Base-by-base conservation (phyloP, 306 rosid species). In the Malus orientalis region DNA sequence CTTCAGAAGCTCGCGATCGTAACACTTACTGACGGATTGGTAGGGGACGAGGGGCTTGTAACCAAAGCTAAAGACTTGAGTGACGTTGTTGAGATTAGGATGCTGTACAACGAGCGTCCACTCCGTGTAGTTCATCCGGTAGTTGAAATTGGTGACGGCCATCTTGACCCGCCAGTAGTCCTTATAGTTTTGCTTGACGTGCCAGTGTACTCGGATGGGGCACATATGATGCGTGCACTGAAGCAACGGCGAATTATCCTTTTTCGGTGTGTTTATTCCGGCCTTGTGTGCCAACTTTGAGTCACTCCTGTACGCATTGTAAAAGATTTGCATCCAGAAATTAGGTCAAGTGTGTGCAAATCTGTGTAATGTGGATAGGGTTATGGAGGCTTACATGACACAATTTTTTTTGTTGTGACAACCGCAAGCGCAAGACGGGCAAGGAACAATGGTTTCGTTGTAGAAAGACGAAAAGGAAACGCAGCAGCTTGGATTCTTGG, bases 401-500 rank as follows among this genome's bases (percentile, higher is more conserved):
- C 98, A 93, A 6, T 88, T 89, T 4, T 84, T 83, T 53, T 90
- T 88, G 63, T 82, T 90, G 76, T 88, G 97, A 70, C 98, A 93
- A 62, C 98, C 98, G 33, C 98, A 93, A 58, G 97, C 92, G 81
- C 98, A 93, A 62, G 90, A 64, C 47, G 96, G 94, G 68, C 98
- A 93, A 76, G 93, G 75, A 42, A 89, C 87, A 84, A 93, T 87
- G 59, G 90, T 81, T 14, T 90, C 87, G 67, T 86, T 93, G 85
- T 93, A 93, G 90, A 93, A 93, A 78, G 98, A 85, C 5, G 98
- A 93, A 57, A 93, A 76, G n/a, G 98, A 93, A 79, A 93, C 97
- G 51, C 98, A 93, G 67, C 98, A 93, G 68, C 94, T 93, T 9
- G 98, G 98, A 47, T 91, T 86, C 87, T 90, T 87, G 64, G 87